phyloP scores from a whole-genome alignment of 1,139 yeast species.

The Yamadazyma blattariae region DNA sequence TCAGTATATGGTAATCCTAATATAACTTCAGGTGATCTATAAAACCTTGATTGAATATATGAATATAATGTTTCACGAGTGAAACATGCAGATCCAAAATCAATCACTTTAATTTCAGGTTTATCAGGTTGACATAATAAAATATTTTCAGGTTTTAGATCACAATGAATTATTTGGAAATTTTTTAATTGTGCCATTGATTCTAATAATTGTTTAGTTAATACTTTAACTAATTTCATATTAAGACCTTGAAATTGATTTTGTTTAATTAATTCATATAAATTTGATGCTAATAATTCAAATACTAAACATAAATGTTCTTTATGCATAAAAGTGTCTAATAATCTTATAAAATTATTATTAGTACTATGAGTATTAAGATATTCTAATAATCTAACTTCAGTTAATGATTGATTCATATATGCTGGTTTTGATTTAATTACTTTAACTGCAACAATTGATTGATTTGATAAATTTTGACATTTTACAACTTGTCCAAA shows the following conservation, averaged over 20 bases:
- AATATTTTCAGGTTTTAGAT: slow-evolving; percentile 93
- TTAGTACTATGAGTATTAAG: slow-evolving; percentile 72
- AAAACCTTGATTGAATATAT: slow-evolving; percentile 92
- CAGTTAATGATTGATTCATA: slow-evolving; percentile 87
- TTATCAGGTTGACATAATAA: slow-evolving; percentile 76
- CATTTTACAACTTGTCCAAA: slow-evolving; percentile 99
- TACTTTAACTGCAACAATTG: slow-evolving; percentile 91
- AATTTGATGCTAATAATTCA: slow-evolving; percentile 82
- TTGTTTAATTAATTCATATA: slow-evolving; percentile 88
- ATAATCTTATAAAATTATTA: slow-evolving; percentile 71
- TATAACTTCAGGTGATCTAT: slow-evolving; percentile 93
- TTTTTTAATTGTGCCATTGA: slow-evolving; percentile 78
- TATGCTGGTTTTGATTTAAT: slow-evolving; percentile 91
- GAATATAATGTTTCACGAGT: slow-evolving; percentile 88
- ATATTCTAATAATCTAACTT: slow-evolving; percentile 81
- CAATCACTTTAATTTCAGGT: slow-evolving; percentile 89
- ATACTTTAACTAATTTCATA: slow-evolving; percentile 72
- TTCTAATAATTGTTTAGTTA: slow-evolving; percentile 78
- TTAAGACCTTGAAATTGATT: slow-evolving; percentile 91
- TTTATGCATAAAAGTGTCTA: slow-evolving; percentile 89
- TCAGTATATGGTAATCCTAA: slow-evolving; percentile 89
- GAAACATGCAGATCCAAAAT: slow-evolving; percentile 96
- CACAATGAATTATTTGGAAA: slow-evolving; percentile 90
- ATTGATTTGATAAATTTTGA: slow-evolving; percentile 85
- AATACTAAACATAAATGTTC: slow-evolving; percentile 92